Percentiles rank a stretch among this genome's conserved stretches.
Evolutionary conservation across 139 green algal genomes (phyloP).

Genomic region (Picochlorum sp.): DNA sequence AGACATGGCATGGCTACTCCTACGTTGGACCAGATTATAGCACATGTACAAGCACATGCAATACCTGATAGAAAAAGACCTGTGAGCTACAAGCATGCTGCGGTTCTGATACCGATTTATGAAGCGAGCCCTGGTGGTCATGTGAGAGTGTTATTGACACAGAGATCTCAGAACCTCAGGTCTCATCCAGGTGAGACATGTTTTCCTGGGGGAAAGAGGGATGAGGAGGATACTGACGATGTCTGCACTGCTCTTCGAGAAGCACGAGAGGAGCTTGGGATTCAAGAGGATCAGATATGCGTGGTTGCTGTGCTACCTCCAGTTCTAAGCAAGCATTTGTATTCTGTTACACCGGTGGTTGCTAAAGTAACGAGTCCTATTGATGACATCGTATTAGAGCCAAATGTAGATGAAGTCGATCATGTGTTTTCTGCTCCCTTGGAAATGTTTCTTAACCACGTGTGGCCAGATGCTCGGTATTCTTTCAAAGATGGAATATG

Average conservation of each 20-base stretch:
- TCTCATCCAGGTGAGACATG: conserved; percentile 52
- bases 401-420: conserved; percentile 44
- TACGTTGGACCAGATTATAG: not conserved
- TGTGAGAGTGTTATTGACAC: conserved; percentile 50
- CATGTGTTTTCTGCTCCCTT: conserved; percentile 52
- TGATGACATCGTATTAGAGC: conserved; percentile 2
- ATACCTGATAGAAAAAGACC: not conserved
- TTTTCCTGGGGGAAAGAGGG: conserved; percentile 66
- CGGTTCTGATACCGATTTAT: conserved; percentile 54
- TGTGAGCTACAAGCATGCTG: conserved; percentile 25
- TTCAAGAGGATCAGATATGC: conserved; percentile 18
- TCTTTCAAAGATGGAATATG: conserved; percentile 29
- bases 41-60: not conserved
- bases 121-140: conserved; percentile 21
- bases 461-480: not conserved
- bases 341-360: conserved; percentile 62
- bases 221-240: conserved; percentile 48
- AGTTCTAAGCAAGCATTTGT: conserved; percentile 57
- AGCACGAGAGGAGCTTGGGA: conserved; percentile 56
- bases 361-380: conserved; percentile 17
- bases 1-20: too few species aligned
- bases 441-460: conserved; percentile 26
- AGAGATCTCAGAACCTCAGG: not conserved
- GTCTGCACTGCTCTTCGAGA: conserved; percentile 55
- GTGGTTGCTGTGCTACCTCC: conserved; percentile 48